Evolutionary conservation across 306 rosid genomes (phyloP), one percentile per base, ranked within the genome.

Genomic region (Dryas alaskensis): DNA sequence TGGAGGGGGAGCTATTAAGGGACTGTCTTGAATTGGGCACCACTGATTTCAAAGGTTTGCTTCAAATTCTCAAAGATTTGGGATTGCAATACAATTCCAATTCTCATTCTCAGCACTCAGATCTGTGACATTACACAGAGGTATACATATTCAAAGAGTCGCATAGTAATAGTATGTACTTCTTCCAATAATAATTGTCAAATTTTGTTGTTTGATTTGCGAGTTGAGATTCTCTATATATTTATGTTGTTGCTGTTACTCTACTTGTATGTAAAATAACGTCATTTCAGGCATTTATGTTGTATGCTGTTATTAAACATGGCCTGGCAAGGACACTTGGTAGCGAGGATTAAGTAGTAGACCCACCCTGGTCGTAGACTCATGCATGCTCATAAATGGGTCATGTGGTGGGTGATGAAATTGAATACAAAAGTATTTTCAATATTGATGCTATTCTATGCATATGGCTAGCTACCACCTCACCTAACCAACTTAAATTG

Each of bases 21-120:
- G 98, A 93, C 59, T 91, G 93, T 57, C 90, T 93, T 47, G 89
- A 86, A 75, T 7, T 93, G 80, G 93, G 92, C 14, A 77, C 81
- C 78, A 80, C 80, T 39, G 98, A 93, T 80, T 80, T 93, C 19
- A 77, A 82, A 72, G 89, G 87, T 17, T 71, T 91, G 73, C 69
- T 91, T 75, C 85, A 81, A 44, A 63, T 85, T 58, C 66, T 84
- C 69, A 89, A 84, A 80, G 93, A 93, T 78, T 70, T 89, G 78
- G 80, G 82, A n/a, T 19, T 79, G 47, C 82, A 85, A 60, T 84
- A 83, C 57, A 64, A 16, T 25, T 76, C 87, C 11, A 31, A 10
- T 17, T 4, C 75, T 31, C 55, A 48, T 40, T 47, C 39, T 58
- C 69, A 4, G 25, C 47, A 73, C 72, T 27, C 78, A 70, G 93